Evolutionary conservation across 495 filamentous ascomycete species (phyloP), one percentile per base, ranked within the genome.

Genomic region (Penicillium canescens): DNA sequence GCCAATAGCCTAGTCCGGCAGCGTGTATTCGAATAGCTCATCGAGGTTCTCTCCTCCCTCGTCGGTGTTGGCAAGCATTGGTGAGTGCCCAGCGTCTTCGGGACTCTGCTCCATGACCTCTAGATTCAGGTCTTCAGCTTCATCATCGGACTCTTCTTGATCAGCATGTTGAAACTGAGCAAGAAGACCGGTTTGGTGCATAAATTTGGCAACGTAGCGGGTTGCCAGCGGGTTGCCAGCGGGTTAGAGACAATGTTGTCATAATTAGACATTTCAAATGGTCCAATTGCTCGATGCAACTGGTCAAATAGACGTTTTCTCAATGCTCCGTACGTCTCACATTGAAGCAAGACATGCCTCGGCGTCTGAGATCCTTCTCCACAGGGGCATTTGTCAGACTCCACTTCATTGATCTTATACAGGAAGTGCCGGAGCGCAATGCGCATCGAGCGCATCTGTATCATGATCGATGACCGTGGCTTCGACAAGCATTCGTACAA

Each of bases 151-250:
- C 18, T 18, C 18, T 18, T 18, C 18, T 18, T 18, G 18, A 18
- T 18, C 18, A 18, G 18, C 18, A 1, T 18, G 18, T 18, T 18
- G 18, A 18, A 18, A 18, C 18, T 18, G 18, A 18, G 18, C 18
- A 18, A 34, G 31, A 78, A 42, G 39, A 20, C 39, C 14, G 3
- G 39, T 42, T 21, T 42, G 14, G 16, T 42, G 39, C 14, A 42
- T 42, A 1, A 42, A 20, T 20, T 16, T 21, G 16, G 39, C 18
- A 9, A 21, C 14, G 16, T 42, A 42, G 3, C 18, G 39, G 31
- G 31, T 34, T 7, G 31, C 31, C n/a, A n/a, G n/a, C n/a, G n/a
- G n/a, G n/a, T n/a, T n/a, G n/a, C n/a, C 2, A 8, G 31, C 11
- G 18, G 34, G 34, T 36, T 11, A 11, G 9, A n/a, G 4, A 36